Conservation (phyloP, 106 monocot species). For the Dendrobium huoshanense region DNA sequence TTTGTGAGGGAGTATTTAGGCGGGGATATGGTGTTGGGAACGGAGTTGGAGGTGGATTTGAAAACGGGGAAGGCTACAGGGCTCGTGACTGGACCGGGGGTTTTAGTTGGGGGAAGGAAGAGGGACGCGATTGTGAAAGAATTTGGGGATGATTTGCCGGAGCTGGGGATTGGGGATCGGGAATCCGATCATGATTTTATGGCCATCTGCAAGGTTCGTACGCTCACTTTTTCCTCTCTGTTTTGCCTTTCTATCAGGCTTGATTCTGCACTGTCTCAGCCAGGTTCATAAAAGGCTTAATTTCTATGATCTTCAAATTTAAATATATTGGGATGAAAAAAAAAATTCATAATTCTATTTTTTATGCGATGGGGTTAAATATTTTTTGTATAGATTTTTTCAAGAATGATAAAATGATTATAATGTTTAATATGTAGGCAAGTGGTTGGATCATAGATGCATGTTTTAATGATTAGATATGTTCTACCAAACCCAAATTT, state of each 20-base stretch:
- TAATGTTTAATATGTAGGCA: no score
- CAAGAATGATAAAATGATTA: no score
- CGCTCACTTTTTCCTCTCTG: neutral
- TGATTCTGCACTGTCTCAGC: neutral
- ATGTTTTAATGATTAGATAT: no score
- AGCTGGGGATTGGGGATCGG: constrained; percentile 69
- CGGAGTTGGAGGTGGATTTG: constrained; percentile 56
- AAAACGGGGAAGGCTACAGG: constrained; percentile 55
- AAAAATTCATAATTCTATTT: no score
- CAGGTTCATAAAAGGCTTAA: no score
- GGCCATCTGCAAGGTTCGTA: constrained; percentile 79
- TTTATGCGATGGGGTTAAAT: no score
- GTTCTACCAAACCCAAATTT: no score
- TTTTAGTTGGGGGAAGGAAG: constrained; percentile 56
- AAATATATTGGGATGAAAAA: no score
- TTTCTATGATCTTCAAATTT: no score
- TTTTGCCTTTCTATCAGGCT: neutral
- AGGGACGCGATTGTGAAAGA: constrained; percentile 32
- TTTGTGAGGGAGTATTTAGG: constrained; percentile 75
- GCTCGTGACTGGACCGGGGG: constrained; percentile 31
- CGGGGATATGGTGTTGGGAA: constrained; percentile 61
- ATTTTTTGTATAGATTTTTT: no score
- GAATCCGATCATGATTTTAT: constrained; percentile 69
- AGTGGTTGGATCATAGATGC: no score
- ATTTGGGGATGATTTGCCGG: constrained; percentile 45